phyloP scores from a whole-genome alignment of 768 basidiomycete species.

The Sarcomyxa edulis region DNA sequence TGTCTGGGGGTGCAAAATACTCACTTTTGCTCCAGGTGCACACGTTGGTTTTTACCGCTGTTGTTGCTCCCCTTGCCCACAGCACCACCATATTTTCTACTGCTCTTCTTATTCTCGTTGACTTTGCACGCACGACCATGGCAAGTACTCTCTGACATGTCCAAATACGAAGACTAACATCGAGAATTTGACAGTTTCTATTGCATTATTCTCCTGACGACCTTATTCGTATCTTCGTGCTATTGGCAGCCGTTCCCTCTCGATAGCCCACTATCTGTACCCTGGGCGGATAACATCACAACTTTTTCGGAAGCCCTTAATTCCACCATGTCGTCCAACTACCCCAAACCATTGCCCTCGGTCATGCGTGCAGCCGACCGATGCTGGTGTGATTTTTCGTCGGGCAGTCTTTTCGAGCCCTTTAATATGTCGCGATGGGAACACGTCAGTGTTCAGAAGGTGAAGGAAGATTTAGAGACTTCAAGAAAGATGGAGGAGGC shows the following conservation, averaged over 20 bases:
- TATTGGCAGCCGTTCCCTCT: slow-evolving; percentile 83
- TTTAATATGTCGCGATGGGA: slow-evolving; percentile 80
- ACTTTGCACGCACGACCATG: slow-evolving; percentile 82
- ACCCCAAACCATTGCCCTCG: slow-evolving; percentile 40
- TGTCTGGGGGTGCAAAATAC: background rate
- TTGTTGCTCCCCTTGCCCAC: slow-evolving; percentile 74
- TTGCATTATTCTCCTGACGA: slow-evolving; percentile 75
- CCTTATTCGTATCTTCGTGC: slow-evolving; percentile 84
- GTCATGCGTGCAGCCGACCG: slow-evolving; percentile 68
- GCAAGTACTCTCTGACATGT: slow-evolving; percentile 35
- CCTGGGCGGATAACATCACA: slow-evolving; percentile 68
- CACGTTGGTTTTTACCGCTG: slow-evolving; percentile 80
- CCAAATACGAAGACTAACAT: too few species aligned
- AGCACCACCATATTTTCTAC: slow-evolving; percentile 73
- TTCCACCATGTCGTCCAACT: slow-evolving; percentile 35
- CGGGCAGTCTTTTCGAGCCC: slow-evolving; percentile 63
- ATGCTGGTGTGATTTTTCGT: slow-evolving; percentile 82
- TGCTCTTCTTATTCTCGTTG: slow-evolving; percentile 72
- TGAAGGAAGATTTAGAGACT: slow-evolving; percentile 34
- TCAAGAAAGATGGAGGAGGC: slow-evolving; percentile 20
- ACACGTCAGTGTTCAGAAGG: slow-evolving; percentile 48
- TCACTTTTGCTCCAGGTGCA: slow-evolving; percentile 58
- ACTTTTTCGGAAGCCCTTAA: slow-evolving; percentile 68
- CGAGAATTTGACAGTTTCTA: slow-evolving; percentile 54
- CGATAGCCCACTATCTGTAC: slow-evolving; percentile 53